Evolutionary conservation across 139 green algal species (phyloP).

Genomic region (Closterium sp.): DNA sequence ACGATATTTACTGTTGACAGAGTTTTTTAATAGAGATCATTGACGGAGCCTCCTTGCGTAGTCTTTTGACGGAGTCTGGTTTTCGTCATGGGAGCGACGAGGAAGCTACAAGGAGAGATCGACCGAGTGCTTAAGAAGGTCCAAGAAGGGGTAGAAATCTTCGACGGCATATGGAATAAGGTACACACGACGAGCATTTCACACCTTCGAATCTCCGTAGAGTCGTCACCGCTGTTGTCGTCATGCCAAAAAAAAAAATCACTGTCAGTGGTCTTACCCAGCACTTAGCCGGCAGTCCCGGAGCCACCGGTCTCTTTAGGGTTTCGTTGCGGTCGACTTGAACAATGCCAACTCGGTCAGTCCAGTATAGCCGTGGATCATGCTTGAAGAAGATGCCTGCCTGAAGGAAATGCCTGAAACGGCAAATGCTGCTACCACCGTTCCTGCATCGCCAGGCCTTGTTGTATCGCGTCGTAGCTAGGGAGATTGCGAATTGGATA

Average conservation of each 20-base stretch:
- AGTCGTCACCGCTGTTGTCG: background rate
- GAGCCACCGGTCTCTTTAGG: background rate
- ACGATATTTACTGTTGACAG: background rate
- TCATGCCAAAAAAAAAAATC: no score
- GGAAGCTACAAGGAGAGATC: constrained; percentile 93
- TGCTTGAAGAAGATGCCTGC: no score
- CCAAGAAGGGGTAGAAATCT: constrained; percentile 89
- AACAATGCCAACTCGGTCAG: background rate
- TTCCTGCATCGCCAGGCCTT: no score
- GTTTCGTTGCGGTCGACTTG: background rate
- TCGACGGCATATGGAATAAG: constrained; percentile 96
- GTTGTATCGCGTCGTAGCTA: no score
- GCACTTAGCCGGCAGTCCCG: background rate
- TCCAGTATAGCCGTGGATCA: background rate
- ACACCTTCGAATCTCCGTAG: background rate
- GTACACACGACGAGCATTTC: background rate
- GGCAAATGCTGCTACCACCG: no score
- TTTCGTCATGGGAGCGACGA: constrained; percentile 72
- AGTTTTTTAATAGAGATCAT: background rate
- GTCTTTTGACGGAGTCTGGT: background rate
- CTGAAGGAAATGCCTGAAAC: constrained; percentile 87
- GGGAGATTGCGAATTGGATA: no score
- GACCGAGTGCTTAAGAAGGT: constrained; percentile 94
- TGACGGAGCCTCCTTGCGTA: background rate
- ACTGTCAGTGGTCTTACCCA: background rate